Base-by-base conservation (phyloP, 2,329 filamentous ascomycete species). In the Pleomassaria siparia region DNA sequence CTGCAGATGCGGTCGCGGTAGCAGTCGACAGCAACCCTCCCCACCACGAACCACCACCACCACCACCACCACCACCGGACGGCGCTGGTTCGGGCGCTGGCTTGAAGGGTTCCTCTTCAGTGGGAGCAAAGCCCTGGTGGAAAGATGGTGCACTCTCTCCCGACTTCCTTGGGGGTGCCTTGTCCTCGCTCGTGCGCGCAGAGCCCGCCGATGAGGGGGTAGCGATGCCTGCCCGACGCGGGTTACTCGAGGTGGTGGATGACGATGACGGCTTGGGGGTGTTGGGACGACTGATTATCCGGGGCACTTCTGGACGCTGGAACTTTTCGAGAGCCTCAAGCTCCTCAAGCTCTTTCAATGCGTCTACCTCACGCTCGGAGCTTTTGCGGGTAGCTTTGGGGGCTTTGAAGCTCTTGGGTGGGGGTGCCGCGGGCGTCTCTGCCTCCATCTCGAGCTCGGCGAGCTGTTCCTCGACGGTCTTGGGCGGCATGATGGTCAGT, bases 321-420 rank as follows among this genome's bases (percentile, higher is more conserved):
- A 63, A 62, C 55, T 70, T 71, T 21, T 65, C 67, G 2, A 71
- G 59, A 1, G 64, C 64, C 47, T 72, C 89, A 35, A 95, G 82
- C 59, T 86, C 85, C 69, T 95, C 89, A 51, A 97, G 82, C 61
- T 96, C 91, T 53, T 91, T 91, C 30, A 97, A 81, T 48, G 92
- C 84, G 67, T 96, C 91, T 59, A 89, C 81, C 61, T 76, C 68
- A 24, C 70, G 62, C 39, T 71, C 70, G 46, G 70, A 62, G 52
- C 69, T 67, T 50, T 70, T 60, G 46, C 72, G 66, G 42, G 74
- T 65, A 46, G 78, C 73, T 44, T 80, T 78, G 55, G 62, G 32
- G 16, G 49, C 54, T 65, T 83, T 83, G 52, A 60, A 53, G 41
- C 53, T 56, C 56, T 69, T 65, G 44, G 63, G 59, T 47, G 62